phyloP scores from a whole-genome alignment of 768 basidiomycete genomes.

The Amanita fuliginea region DNA sequence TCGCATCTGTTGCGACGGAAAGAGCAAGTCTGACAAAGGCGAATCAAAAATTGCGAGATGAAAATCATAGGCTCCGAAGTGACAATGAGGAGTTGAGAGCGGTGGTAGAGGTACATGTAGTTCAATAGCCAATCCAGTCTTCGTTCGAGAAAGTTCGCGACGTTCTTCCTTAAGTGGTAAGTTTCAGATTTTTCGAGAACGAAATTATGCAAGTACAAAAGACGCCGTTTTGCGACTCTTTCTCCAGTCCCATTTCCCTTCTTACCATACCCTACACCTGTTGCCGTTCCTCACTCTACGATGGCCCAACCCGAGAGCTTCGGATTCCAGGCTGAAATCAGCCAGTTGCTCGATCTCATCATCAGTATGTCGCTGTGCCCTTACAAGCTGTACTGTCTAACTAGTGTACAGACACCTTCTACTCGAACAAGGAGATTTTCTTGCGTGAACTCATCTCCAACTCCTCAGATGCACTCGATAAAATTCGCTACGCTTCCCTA shows the following conservation, averaged over 20 bases:
- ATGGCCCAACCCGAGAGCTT: slow-evolving; percentile 74
- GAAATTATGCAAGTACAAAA: slow-evolving; percentile 28
- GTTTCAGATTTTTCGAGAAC: slow-evolving; percentile 41
- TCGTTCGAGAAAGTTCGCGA: slow-evolving; percentile 34
- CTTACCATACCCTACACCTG: slow-evolving; percentile 11
- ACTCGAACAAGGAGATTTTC: slow-evolving; percentile 99
- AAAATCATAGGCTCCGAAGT: slow-evolving; percentile 38
- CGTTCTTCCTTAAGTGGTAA: slow-evolving; percentile 28
- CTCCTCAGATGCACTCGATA: slow-evolving; percentile 96
- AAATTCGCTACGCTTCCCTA: slow-evolving; percentile 93
- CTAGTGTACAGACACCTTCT: slow-evolving; percentile 82
- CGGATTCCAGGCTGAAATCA: slow-evolving; percentile 99
- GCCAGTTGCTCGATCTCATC: slow-evolving; percentile 95
- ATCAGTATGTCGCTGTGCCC: slow-evolving; percentile 58
- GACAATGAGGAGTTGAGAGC: slow-evolving; percentile 52
- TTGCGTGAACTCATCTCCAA: slow-evolving; percentile 98
- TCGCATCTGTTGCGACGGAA: slow-evolving; percentile 34
- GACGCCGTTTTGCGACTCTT: slow-evolving; percentile 14
- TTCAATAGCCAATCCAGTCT: slow-evolving; percentile 6
- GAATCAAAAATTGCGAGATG: slow-evolving; percentile 44
- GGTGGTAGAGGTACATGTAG: slow-evolving; percentile 55
- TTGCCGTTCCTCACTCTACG: too few species aligned
- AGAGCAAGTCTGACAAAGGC: slow-evolving; percentile 32
- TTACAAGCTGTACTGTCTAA: slow-evolving; percentile 7
- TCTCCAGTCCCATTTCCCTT: slow-evolving; percentile 15